A percentile compares a stretch with the other conserved stretches of the same genome.
Conservation (phyloP, 257 asterid genomes). For the Solanum corneliomulleri region DNA sequence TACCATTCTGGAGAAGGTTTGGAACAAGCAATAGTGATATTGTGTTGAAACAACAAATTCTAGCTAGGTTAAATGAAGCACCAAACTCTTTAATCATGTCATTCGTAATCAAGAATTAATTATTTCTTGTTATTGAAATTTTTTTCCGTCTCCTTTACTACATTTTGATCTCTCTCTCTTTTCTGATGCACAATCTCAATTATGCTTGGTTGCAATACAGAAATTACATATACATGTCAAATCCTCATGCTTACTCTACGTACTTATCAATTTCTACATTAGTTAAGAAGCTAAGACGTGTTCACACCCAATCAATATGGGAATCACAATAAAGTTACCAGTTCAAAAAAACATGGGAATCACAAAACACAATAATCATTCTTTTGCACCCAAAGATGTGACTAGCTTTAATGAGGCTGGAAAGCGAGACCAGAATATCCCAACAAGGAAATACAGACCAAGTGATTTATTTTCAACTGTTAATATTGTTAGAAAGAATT, state of each 20-base stretch:
- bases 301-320: background rate
- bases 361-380: background rate
- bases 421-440: background rate
- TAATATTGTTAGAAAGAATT: background rate
- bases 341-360: background rate
- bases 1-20: background rate
- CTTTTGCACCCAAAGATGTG: background rate
- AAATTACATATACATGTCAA: background rate
- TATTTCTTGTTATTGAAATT: background rate
- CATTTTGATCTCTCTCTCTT: background rate
- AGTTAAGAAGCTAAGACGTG: background rate
- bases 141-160: background rate
- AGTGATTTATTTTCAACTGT: background rate
- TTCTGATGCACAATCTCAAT: background rate
- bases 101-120: background rate
- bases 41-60: background rate
- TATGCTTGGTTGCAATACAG: background rate
- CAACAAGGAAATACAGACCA: background rate
- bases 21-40: background rate
- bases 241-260: background rate
- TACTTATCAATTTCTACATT: background rate
- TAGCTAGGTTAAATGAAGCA: background rate
- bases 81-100: background rate
- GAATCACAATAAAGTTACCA: background rate
- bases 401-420: background rate